These are phyloP conservation scores for Podospora pseudocomata DNA, from an alignment of 495 filamentous ascomycete genomes.

Conservation along the genomic window DNA sequence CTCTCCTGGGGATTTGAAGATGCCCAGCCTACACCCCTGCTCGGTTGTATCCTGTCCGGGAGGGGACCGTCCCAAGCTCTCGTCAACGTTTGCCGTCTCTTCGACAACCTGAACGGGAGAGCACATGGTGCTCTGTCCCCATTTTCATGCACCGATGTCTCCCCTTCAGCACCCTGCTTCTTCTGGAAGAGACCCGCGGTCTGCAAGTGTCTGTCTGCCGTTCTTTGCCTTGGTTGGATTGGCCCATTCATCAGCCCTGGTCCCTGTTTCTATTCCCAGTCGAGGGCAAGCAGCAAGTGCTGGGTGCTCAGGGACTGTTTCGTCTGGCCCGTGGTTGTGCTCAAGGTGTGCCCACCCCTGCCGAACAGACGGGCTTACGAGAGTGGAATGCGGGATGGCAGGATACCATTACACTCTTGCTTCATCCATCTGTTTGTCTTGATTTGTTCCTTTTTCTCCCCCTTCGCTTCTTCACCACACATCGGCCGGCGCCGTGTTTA, in stretches of 20 bases:
- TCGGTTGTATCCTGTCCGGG: constrained; percentile 23
- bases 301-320: constrained; percentile 45
- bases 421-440: constrained; percentile 26
- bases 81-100: constrained; percentile 6
- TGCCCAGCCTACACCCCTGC: constrained; percentile 20
- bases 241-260: constrained; percentile 26
- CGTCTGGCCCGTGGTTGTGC: constrained; percentile 41
- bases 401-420: constrained; percentile 28
- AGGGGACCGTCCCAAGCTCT: constrained; percentile 21
- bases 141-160: constrained; percentile 23
- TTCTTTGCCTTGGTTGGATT: constrained; percentile 9
- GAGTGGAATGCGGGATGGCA: constrained; percentile 10
- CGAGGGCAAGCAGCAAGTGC: constrained; percentile 28
- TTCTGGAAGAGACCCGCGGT: constrained; percentile 25
- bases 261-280: constrained; percentile 40
- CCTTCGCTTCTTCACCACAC: constrained; percentile 29
- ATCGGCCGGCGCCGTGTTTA: constrained; percentile 32
- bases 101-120: constrained; percentile 21
- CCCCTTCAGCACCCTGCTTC: constrained; percentile 8
- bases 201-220: neutral
- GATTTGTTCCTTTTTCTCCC: constrained; percentile 20
- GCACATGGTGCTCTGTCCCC: constrained; percentile 12
- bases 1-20: neutral
- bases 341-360: constrained; percentile 25
- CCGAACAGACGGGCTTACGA: neutral